These are phyloP conservation scores for Phytophthora agathidicida DNA, from an alignment of 352 stramenopile species.

Conservation along the genomic window DNA sequence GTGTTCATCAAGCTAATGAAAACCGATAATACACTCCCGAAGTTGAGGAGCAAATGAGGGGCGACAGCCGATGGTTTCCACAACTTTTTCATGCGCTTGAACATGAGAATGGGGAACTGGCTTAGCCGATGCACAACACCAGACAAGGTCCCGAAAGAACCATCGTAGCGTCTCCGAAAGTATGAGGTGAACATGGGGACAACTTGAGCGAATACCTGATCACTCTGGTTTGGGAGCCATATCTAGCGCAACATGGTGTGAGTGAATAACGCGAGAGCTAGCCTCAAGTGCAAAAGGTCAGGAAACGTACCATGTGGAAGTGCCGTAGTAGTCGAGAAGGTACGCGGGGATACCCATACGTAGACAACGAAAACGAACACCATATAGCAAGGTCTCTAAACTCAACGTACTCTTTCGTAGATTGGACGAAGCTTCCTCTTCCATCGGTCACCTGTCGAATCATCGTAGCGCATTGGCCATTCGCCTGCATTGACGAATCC, in stretches of 20 bases:
- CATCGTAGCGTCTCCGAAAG: constrained; percentile 40
- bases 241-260: constrained; percentile 42
- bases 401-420: constrained; percentile 63
- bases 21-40: constrained; percentile 49
- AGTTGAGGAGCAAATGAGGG: constrained; percentile 51
- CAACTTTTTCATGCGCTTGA: constrained; percentile 25
- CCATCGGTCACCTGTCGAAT: constrained; percentile 68
- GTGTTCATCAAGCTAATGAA: constrained; percentile 59
- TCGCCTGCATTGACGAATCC: constrained; percentile 6
- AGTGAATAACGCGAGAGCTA: no score
- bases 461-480: constrained; percentile 49
- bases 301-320: constrained; percentile 56
- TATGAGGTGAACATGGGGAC: constrained; percentile 46
- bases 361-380: constrained; percentile 52
- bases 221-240: constrained; percentile 47
- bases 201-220: constrained; percentile 44
- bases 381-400: constrained; percentile 58
- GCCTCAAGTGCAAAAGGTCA: no score
- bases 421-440: constrained; percentile 55
- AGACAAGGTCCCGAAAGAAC: constrained; percentile 23
- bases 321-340: constrained; percentile 60
- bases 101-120: constrained; percentile 55
- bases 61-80: constrained; percentile 35
- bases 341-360: constrained; percentile 47
- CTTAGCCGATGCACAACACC: constrained; percentile 31